Evolutionary conservation across 2,329 filamentous ascomycete genomes (phyloP).

Genomic region (Coniochaeta ligniaria): DNA sequence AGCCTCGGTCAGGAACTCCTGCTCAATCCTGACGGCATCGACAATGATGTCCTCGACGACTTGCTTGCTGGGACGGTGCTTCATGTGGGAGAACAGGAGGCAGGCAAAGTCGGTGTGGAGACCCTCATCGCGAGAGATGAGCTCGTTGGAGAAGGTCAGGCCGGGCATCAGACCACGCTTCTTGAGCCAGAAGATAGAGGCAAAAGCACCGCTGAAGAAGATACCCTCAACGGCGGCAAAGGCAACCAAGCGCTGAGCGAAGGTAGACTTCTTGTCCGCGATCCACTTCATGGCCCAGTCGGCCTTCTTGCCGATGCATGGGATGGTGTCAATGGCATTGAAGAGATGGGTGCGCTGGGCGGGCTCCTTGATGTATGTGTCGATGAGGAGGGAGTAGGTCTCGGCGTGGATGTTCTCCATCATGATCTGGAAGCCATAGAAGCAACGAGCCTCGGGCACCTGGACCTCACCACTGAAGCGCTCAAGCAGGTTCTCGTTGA

Average conservation of each 20-base stretch:
- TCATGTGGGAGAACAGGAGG: constrained; percentile 93
- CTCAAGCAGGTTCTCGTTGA: constrained; percentile 99
- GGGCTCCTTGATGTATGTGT: constrained; percentile 98
- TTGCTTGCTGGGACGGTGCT: constrained; percentile 79
- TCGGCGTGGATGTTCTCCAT: constrained; percentile 99
- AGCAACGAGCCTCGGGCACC: constrained; percentile 95
- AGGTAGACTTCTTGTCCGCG: constrained; percentile 84
- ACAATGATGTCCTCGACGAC: constrained; percentile 82
- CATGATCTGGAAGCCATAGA: constrained; percentile 99
- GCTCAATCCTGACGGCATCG: constrained; percentile 89
- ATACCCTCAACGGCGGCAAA: constrained; percentile 98
- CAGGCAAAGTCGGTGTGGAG: constrained; percentile 99
- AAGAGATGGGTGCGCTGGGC: constrained; percentile 91
- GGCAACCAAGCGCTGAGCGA: constrained; percentile 89
- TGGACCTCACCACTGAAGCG: constrained; percentile 96
- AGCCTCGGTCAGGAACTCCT: constrained; percentile 96
- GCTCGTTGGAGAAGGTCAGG: constrained; percentile 98
- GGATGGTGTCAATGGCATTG: constrained; percentile 98
- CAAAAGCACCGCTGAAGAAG: constrained; percentile 98
- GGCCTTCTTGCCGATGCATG: constrained; percentile 96
- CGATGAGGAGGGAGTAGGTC: constrained; percentile 97
- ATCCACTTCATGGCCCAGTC: constrained; percentile 98
- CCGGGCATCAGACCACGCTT: constrained; percentile 99
- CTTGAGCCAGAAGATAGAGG: constrained; percentile 99
- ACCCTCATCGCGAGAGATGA: constrained; percentile 98